Evolutionary conservation across 805 yeast species (phyloP), one percentile per base, ranked within the genome.

Genomic region (Candida silvicultrix): DNA sequence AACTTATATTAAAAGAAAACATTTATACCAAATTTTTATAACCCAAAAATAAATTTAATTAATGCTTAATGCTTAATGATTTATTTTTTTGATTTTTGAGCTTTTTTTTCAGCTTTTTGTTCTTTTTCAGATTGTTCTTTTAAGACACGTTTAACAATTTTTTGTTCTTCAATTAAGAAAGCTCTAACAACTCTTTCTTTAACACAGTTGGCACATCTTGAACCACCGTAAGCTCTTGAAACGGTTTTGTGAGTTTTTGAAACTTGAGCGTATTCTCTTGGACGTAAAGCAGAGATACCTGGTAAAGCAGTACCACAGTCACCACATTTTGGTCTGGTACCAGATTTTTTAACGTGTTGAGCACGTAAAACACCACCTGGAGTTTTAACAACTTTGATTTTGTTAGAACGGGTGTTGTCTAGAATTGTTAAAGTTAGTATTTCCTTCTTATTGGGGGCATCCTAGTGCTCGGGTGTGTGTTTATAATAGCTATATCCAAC

Each of bases 361-460:
- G 96, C 96, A 72, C 89, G 84, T 77, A 94, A 84, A 77, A 85
- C 85, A 73, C 98, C 98, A 83, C 99, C 99, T 77, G 99, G 99
- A 78, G 99, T 94, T 88, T 92, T 94, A 68, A 92, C 96, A 77
- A 92, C 95, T 90, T 87, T 92, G 82, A 94, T 92, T 82, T 86
- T 88, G 96, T 94, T 94, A 66, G 99, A 94, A 77, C 84, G 85
- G 85, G 99, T 90, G 96, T 94, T 94, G 96, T 89, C 95, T 87
- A 53, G 43, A n/a, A 22, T 16, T 11, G 25, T n/a, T 44, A 46
- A n/a, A n/a, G 63, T 60, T 57, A 53, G 57, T 57, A 57, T 50
- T 12, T n/a, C n/a, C n/a, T n/a, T n/a, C n/a, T 28, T 28, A 28
- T 28, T 10, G 12, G 31, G 12, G 31, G 31, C 8, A 7, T 7